A percentile compares a stretch with the other conserved stretches of the same genome.
phyloP scores from a whole-genome alignment of 106 monocot genomes.

The Alisma plantagoaquatica region DNA sequence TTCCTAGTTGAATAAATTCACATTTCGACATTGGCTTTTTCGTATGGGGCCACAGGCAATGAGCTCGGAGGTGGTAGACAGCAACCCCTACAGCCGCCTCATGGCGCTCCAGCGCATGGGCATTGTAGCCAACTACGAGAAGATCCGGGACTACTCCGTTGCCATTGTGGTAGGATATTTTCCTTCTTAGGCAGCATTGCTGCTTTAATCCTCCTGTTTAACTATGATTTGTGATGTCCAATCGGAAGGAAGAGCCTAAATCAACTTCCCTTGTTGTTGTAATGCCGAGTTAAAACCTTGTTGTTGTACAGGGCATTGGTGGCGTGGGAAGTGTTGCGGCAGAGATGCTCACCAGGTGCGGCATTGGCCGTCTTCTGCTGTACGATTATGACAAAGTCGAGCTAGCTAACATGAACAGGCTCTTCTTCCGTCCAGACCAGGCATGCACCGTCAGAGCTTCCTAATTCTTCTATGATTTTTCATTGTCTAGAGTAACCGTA shows the following conservation, averaged over 20 bases:
- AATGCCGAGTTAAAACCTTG: background rate
- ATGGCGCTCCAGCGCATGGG: conserved; percentile 99
- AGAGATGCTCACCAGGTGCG: conserved; percentile 96
- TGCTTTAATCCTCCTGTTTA: background rate
- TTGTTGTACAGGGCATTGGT: conserved; percentile 68
- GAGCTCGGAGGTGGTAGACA: conserved; percentile 95
- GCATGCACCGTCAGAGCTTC: no score
- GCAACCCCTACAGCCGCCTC: conserved; percentile 92
- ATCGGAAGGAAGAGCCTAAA: background rate
- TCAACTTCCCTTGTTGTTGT: background rate
- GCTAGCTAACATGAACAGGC: conserved; percentile 93
- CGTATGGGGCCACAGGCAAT: conserved; percentile 38
- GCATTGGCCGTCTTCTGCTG: conserved; percentile 89
- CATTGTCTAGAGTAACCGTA: no score
- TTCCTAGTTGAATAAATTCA: background rate
- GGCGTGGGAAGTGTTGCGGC: conserved; percentile 98
- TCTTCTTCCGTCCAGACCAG: conserved; percentile 99
- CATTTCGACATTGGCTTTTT: background rate
- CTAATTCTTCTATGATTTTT: no score
- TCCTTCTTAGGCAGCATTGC: background rate
- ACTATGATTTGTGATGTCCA: background rate
- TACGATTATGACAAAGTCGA: conserved; percentile 98
- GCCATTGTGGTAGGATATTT: conserved; percentile 60
- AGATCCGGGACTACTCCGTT: conserved; percentile 75
- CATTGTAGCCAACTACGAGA: conserved; percentile 83